Evolutionary conservation across 805 yeast species (phyloP), one percentile per base, ranked within the genome.

Genomic region (Ogataea kodamae): DNA sequence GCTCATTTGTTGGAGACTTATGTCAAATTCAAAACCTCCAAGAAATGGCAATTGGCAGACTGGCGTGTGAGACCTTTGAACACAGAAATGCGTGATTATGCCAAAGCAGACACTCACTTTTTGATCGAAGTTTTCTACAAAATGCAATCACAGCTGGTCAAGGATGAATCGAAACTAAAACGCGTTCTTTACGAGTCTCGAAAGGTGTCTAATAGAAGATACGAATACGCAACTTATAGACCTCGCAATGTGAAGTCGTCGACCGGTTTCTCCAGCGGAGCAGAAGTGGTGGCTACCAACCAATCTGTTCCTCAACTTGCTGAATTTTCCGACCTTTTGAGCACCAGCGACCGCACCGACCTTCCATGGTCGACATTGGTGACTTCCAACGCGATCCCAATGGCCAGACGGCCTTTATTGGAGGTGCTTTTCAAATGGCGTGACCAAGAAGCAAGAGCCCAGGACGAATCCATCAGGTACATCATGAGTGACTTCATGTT

Each of bases 61-160:
- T 92, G 98, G 98, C 74, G 98, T 55, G 62, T 81, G 5, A 71
- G 98, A 45, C 98, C 98, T 0, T 62, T 92, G 32, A 72, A 85
- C 1, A 57, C 65, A 7, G 77, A 85, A 22, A 81, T 92, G 89
- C 59, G 68, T 40, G 74, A 81, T 10, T 92, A 92, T 57, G 98
- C 98, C 0, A 72, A 95, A 44, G 83, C 96, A 0, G 98, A 92
- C 59, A 92, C 98, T 0, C 98, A 92, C 59, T 92, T 88, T 50
- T 61, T 92, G 32, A 66, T 92, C 22, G 74, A 82, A 56, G 82
- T 92, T 10, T 92, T 70, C 59, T 90, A 87, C 51, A 74, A 74
- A 42, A 59, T 92, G 58, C 77, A 76, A 41, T 80, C 80, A 45
- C 67, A 69, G 49, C 64, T 90, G 10, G 50, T 82, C 3, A 70